A percentile compares a stretch with the other conserved stretches of the same genome.
phyloP scores from a whole-genome alignment of 2,329 filamentous ascomycete species.

The Diaporthe velutina region DNA sequence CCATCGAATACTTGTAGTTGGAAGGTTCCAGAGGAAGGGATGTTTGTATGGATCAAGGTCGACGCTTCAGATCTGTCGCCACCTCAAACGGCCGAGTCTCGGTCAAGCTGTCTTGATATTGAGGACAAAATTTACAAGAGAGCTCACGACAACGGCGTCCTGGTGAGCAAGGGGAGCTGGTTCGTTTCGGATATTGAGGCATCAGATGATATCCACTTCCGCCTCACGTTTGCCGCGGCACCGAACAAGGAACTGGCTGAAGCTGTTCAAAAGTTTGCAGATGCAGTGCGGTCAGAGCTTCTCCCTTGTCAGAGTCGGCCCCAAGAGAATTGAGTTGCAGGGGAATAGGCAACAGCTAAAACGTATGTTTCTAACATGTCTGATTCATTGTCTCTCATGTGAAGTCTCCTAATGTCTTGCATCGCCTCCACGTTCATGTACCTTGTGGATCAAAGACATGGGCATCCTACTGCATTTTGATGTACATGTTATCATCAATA shows the following conservation, averaged over 20 bases:
- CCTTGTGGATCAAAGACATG: too few relatives aligned
- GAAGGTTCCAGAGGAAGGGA: slow-evolving; percentile 43
- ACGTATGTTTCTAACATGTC: not conserved
- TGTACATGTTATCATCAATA: too few relatives aligned
- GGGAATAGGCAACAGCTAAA: not conserved
- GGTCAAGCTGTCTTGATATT: not conserved
- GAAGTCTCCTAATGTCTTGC: too few relatives aligned
- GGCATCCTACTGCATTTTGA: too few relatives aligned
- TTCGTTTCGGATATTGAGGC: not conserved
- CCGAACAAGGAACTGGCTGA: not conserved
- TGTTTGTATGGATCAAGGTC: slow-evolving; percentile 45
- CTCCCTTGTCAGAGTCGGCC: too few relatives aligned
- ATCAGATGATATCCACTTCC: not conserved
- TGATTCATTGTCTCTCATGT: too few relatives aligned
- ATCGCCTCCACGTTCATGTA: too few relatives aligned
- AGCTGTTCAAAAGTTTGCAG: not conserved
- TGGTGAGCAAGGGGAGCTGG: slow-evolving; percentile 4
- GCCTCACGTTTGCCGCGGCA: not conserved
- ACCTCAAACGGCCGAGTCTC: not conserved
- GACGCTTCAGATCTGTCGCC: not conserved
- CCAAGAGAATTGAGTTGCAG: not conserved
- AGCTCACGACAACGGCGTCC: not conserved
- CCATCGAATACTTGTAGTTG: slow-evolving; percentile 43
- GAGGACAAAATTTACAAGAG: not conserved
- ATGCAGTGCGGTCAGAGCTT: not conserved